Evolutionary conservation across 2,329 filamentous ascomycete genomes (phyloP).

Genomic region (Cladosporium colombiae): DNA sequence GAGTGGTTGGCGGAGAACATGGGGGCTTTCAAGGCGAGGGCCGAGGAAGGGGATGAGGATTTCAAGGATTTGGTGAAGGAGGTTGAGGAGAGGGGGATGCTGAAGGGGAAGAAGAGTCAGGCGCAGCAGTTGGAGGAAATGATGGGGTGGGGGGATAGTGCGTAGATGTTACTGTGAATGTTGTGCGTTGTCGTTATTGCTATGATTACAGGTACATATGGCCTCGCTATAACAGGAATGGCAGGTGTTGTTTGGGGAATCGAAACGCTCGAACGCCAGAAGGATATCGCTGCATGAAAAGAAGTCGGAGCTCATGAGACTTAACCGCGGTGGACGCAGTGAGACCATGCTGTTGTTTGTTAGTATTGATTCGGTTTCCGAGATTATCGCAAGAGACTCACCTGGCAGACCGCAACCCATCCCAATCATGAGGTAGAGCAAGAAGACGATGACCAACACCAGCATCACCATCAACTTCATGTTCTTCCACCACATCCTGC

Average conservation of each 20-base stretch:
- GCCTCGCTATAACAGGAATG: neutral
- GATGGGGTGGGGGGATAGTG: constrained; percentile 34
- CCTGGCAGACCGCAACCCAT: constrained; percentile 71
- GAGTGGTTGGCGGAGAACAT: constrained; percentile 39
- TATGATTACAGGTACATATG: constrained; percentile 22
- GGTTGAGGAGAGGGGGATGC: constrained; percentile 34
- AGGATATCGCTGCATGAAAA: neutral
- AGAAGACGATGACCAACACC: constrained; percentile 68
- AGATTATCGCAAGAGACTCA: constrained; percentile 30
- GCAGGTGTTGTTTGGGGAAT: neutral
- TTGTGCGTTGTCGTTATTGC: neutral
- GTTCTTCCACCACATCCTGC: constrained; percentile 99
- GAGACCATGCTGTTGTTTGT: constrained; percentile 28
- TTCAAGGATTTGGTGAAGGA: constrained; percentile 38
- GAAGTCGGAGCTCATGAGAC: neutral
- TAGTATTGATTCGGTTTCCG: neutral
- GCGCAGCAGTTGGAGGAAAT: constrained; percentile 31
- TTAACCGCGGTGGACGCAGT: constrained; percentile 27
- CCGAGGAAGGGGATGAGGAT: constrained; percentile 38
- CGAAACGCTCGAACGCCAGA: constrained; percentile 17
- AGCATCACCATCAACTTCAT: constrained; percentile 87
- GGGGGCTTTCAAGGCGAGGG: constrained; percentile 37
- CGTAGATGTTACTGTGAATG: neutral
- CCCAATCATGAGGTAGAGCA: constrained; percentile 70
- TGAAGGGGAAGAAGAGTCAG: constrained; percentile 26